Percentiles rank a stretch among this genome's conserved stretches.
Evolutionary conservation across 768 basidiomycete genomes (phyloP).

Genomic region (Russula vinacea): DNA sequence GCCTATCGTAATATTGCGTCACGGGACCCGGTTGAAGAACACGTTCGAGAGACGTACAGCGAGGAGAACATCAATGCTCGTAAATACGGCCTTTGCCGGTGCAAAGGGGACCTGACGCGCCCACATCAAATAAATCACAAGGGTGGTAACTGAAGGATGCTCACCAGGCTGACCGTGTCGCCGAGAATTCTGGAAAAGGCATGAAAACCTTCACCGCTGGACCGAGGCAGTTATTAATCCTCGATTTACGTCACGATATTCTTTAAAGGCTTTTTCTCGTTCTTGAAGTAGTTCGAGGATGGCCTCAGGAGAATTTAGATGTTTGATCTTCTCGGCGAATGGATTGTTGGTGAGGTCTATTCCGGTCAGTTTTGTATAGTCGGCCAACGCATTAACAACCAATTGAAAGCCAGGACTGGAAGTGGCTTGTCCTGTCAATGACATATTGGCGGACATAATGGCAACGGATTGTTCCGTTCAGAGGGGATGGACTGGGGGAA

Average conservation of each 20-base stretch:
- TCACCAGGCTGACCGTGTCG: neutral
- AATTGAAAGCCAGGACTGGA: neutral
- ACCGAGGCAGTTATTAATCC: neutral
- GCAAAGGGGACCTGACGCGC: neutral
- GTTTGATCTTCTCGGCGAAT: neutral
- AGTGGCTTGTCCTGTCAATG: neutral
- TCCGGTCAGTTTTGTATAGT: neutral
- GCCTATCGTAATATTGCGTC: neutral
- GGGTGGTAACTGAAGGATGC: neutral
- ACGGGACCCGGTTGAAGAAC: neutral
- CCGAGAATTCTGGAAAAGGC: neutral
- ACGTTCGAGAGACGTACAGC: neutral
- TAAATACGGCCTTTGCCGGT: neutral
- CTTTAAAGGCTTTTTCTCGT: neutral
- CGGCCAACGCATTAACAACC: neutral
- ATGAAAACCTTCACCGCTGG: neutral
- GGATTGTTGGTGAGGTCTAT: constrained; percentile 3
- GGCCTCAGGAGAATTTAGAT: neutral
- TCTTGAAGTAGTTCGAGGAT: constrained; percentile 6
- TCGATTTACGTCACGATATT: constrained; percentile 8
- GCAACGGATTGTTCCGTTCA: neutral
- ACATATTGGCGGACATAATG: neutral
- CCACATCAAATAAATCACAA: too few species aligned
- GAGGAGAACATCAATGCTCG: neutral
- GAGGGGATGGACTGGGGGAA: too few species aligned